A percentile compares a stretch with the other conserved stretches of the same genome.
phyloP scores from a whole-genome alignment of 805 yeast genomes.

The Schwanniomyces occidentalis region DNA sequence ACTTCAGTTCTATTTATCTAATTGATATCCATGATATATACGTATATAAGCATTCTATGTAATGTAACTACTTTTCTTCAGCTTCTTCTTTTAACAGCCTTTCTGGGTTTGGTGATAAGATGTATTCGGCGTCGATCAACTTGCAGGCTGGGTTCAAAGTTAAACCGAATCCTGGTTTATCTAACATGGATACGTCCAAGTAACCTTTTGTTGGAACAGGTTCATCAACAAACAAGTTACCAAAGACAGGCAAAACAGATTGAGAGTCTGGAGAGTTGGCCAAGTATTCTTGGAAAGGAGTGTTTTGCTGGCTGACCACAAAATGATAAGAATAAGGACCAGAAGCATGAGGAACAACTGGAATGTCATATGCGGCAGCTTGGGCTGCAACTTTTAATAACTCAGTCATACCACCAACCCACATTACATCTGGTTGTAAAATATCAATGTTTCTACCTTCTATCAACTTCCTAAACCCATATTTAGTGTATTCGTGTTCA shows the following conservation, averaged over 20 bases:
- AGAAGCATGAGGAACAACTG: slow-evolving; percentile 55
- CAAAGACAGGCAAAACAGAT: slow-evolving; percentile 48
- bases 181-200: slow-evolving; percentile 38
- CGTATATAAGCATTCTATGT: no score
- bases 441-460: slow-evolving; percentile 50
- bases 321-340: slow-evolving; percentile 55
- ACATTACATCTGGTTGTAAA: slow-evolving; percentile 54
- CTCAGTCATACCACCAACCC: slow-evolving; percentile 56
- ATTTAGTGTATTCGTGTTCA: slow-evolving; percentile 53
- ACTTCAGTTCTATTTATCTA: no score
- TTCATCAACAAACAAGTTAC: slow-evolving; percentile 46
- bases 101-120: slow-evolving; percentile 41
- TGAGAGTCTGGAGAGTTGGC: slow-evolving; percentile 51
- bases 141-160: slow-evolving; percentile 45
- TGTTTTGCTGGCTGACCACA: slow-evolving; percentile 48
- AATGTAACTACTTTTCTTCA: no score
- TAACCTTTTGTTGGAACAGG: slow-evolving; percentile 48
- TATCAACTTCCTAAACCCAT: slow-evolving; percentile 51
- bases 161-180: slow-evolving; percentile 53
- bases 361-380: slow-evolving; percentile 54
- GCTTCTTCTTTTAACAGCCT: slow-evolving; percentile 29
- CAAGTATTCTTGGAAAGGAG: slow-evolving; percentile 54
- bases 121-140: slow-evolving; percentile 39
- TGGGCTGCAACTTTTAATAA: slow-evolving; percentile 46
- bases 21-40: no score